These are phyloP conservation scores for Zasmidium citrigriseum DNA, from an alignment of 2,329 filamentous ascomycete species.

Conservation along the genomic window DNA sequence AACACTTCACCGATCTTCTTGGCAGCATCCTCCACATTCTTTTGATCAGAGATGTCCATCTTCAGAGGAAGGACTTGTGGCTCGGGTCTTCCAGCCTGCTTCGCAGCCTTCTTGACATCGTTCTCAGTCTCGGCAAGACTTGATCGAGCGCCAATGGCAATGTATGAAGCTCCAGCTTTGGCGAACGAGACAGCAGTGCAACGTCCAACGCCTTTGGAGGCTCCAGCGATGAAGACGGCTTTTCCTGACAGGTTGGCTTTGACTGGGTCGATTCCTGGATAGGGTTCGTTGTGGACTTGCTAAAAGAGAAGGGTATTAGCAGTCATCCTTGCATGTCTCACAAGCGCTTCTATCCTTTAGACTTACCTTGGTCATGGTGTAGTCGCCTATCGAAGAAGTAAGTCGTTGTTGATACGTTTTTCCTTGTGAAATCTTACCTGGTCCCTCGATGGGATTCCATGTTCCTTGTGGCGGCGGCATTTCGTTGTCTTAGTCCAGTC, in stretches of 20 bases:
- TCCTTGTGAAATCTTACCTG: too few relatives aligned
- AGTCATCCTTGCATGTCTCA: too few relatives aligned
- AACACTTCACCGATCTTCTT: conserved; percentile 33
- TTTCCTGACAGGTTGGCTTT: conserved; percentile 44
- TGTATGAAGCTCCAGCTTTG: conserved; percentile 52
- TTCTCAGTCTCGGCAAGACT: conserved; percentile 39
- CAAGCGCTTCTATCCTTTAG: too few relatives aligned
- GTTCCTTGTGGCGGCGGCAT: conserved; percentile 23
- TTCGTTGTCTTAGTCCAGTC: background rate
- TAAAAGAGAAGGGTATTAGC: too few relatives aligned
- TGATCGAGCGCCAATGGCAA: conserved; percentile 57
- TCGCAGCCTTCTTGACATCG: conserved; percentile 39
- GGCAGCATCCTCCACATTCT: conserved; percentile 39
- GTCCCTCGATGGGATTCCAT: conserved; percentile 22
- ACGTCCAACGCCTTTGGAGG: conserved; percentile 41
- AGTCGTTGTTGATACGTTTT: too few relatives aligned
- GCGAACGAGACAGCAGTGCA: conserved; percentile 59
- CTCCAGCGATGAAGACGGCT: conserved; percentile 55
- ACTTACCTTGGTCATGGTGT: conserved; percentile 27
- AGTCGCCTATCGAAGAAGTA: conserved; percentile 11
- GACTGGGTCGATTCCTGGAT: conserved; percentile 33
- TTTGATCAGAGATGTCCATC: conserved; percentile 44
- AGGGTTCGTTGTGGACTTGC: conserved; percentile 25
- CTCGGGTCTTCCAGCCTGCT: conserved; percentile 35
- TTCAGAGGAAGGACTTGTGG: conserved; percentile 46